These are phyloP conservation scores for Ogataea hybrid DNA, from an alignment of 1,139 yeast genomes.

Conservation along the genomic window DNA sequence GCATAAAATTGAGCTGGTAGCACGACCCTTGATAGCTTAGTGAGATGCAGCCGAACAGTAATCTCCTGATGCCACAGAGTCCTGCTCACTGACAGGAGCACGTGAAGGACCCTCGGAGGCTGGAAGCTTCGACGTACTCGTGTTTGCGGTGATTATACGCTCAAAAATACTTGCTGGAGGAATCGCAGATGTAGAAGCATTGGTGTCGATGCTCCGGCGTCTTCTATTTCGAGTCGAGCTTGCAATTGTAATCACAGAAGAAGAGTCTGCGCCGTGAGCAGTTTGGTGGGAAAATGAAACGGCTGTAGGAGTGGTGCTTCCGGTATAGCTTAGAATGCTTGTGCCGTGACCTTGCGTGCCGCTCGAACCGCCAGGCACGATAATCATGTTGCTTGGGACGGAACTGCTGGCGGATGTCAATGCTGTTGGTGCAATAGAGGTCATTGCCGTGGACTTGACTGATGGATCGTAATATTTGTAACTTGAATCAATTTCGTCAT, in stretches of 20 bases:
- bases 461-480: slow-evolving; percentile 22
- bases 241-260: slow-evolving; percentile 54
- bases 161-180: slow-evolving; percentile 59
- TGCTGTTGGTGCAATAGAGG: slow-evolving; percentile 41
- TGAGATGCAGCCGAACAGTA: slow-evolving; percentile 16
- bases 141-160: slow-evolving; percentile 33
- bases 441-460: slow-evolving; percentile 45
- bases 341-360: slow-evolving; percentile 2
- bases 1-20: slow-evolving; percentile 4
- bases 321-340: slow-evolving; percentile 1
- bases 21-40: slow-evolving; percentile 12
- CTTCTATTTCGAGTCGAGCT: slow-evolving; percentile 48
- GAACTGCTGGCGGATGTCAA: slow-evolving; percentile 16
- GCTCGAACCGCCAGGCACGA: slow-evolving; percentile 20
- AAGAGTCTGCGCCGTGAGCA: slow-evolving; percentile 40
- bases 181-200: slow-evolving; percentile 43
- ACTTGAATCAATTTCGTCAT: slow-evolving; percentile 34
- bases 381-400: slow-evolving; percentile 17
- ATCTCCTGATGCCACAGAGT: slow-evolving; percentile 16
- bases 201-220: slow-evolving; percentile 53
- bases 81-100: slow-evolving; percentile 13
- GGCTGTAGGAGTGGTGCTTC: slow-evolving; percentile 8
- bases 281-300: slow-evolving; percentile 7
- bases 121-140: slow-evolving; percentile 10
- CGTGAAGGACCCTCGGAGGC: slow-evolving; percentile 6